These are phyloP conservation scores for Brettanomyces custersianus DNA, from an alignment of 805 yeast genomes.

Conservation along the genomic window DNA sequence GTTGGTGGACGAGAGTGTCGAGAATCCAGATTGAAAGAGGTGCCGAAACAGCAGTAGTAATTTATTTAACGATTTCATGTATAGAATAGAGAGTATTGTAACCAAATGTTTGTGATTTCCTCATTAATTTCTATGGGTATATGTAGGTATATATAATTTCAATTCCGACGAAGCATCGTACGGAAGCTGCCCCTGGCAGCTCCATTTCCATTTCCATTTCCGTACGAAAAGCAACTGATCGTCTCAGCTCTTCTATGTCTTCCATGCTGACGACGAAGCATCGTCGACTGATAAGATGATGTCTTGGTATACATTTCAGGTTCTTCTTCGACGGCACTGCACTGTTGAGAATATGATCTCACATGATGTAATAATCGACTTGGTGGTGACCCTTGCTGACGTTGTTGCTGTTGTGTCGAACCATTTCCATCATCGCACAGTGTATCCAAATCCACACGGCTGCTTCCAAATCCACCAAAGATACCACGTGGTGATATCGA, in stretches of 20 bases:
- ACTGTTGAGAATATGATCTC: background rate
- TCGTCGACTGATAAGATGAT: conserved; percentile 9
- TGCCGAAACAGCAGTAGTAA: too few species aligned
- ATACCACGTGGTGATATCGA: conserved; percentile 13
- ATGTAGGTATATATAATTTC: background rate
- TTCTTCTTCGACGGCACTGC: background rate
- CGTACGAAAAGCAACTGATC: conserved; percentile 12
- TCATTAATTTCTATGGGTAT: background rate
- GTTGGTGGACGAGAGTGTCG: conserved; percentile 47
- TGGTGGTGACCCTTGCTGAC: too few species aligned
- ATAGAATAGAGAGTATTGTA: too few species aligned
- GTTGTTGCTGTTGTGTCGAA: too few species aligned
- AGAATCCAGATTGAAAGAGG: too few species aligned
- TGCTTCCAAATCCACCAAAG: conserved; percentile 20
- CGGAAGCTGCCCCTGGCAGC: too few species aligned
- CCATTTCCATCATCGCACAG: conserved; percentile 18
- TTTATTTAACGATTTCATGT: too few species aligned
- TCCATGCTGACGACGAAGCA: conserved; percentile 9
- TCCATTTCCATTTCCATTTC: background rate
- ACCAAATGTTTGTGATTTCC: background rate
- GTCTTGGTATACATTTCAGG: background rate
- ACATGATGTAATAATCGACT: background rate
- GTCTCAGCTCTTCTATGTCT: conserved; percentile 21
- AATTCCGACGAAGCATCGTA: too few species aligned
- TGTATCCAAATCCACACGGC: conserved; percentile 16